Evolutionary conservation across 768 basidiomycete genomes (phyloP).

Genomic region (Panus rudis): DNA sequence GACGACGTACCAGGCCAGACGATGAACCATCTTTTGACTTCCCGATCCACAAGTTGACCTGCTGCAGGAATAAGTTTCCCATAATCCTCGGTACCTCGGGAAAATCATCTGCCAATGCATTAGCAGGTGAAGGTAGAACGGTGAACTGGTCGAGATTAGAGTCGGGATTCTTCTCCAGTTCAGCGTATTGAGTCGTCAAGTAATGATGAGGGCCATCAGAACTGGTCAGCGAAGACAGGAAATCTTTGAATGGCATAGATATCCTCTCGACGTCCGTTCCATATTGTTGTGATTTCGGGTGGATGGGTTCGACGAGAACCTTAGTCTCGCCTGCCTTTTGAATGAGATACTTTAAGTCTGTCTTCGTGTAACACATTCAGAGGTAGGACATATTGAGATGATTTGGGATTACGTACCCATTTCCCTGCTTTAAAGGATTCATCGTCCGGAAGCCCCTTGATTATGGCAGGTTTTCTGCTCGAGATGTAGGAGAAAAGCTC

Average conservation of each 20-base stretch:
- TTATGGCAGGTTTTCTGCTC: conserved; percentile 18
- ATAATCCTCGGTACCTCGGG: conserved; percentile 21
- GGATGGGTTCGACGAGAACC: conserved; percentile 23
- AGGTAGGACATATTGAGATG: background rate
- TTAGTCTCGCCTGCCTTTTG: conserved; percentile 17
- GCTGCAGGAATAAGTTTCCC: conserved; percentile 24
- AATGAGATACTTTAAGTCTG: conserved; percentile 19
- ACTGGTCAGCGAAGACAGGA: conserved; percentile 12
- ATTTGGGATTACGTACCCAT: conserved; percentile 17
- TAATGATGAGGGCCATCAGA: conserved; percentile 17
- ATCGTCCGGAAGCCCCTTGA: conserved; percentile 21
- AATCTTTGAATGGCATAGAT: conserved; percentile 18
- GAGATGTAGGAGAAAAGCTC: conserved; percentile 21
- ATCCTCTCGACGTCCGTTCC: conserved; percentile 23
- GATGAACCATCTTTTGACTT: conserved; percentile 22
- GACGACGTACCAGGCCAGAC: conserved; percentile 22
- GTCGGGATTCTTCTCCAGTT: conserved; percentile 18
- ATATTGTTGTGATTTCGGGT: conserved; percentile 19
- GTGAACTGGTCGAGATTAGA: conserved; percentile 8
- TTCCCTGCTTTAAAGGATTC: conserved; percentile 15
- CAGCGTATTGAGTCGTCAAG: conserved; percentile 25
- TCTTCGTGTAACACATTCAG: conserved; percentile 8
- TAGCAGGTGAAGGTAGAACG: conserved; percentile 21
- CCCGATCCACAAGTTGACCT: conserved; percentile 26
- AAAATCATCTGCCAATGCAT: conserved; percentile 22